These are phyloP conservation scores for Torulaspora pretoriensis DNA, from an alignment of 1,139 yeast species.

Conservation along the genomic window DNA sequence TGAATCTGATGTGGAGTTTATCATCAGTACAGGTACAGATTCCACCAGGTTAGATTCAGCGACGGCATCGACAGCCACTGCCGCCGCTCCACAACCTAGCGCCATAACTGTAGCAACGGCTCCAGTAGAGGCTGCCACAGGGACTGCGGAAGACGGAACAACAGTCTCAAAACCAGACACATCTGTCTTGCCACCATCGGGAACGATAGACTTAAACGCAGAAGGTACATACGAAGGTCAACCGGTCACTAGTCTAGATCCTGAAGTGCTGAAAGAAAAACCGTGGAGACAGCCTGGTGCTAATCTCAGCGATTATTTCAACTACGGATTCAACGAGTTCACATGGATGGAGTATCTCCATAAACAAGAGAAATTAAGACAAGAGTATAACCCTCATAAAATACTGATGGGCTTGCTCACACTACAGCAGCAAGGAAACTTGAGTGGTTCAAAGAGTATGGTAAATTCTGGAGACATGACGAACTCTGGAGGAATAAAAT, in stretches of 20 bases:
- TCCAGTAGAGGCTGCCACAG: slow-evolving; percentile 26
- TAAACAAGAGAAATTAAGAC: slow-evolving; percentile 78
- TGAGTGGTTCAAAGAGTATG: slow-evolving; percentile 23
- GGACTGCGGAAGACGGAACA: slow-evolving; percentile 30
- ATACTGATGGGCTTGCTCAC: slow-evolving; percentile 43
- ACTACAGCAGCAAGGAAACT: slow-evolving; percentile 36
- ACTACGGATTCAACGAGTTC: slow-evolving; percentile 92
- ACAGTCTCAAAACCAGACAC: slow-evolving; percentile 36
- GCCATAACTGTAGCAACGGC: slow-evolving; percentile 17
- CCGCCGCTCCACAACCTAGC: slow-evolving; percentile 25
- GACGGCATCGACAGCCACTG: slow-evolving; percentile 28
- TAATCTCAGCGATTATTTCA: slow-evolving; percentile 88
- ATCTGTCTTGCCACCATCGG: slow-evolving; percentile 32
- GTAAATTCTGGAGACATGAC: slow-evolving; percentile 13
- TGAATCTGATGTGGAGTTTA: slow-evolving; percentile 62
- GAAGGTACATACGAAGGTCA: slow-evolving; percentile 79
- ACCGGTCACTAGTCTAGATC: slow-evolving; percentile 77
- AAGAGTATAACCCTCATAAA: slow-evolving; percentile 64
- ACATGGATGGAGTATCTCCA: slow-evolving; percentile 93
- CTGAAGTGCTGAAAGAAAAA: slow-evolving; percentile 81
- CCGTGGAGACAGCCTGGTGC: slow-evolving; percentile 99
- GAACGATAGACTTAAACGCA: slow-evolving; percentile 60
- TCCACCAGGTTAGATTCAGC: slow-evolving; percentile 35
- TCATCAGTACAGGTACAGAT: slow-evolving; percentile 48
- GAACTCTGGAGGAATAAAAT: slow-evolving; percentile 10